Percentiles rank a stretch among this genome's conserved stretches.
Evolutionary conservation across 345 rosid species (phyloP).

Genomic region (Eutrema yunnanense): DNA sequence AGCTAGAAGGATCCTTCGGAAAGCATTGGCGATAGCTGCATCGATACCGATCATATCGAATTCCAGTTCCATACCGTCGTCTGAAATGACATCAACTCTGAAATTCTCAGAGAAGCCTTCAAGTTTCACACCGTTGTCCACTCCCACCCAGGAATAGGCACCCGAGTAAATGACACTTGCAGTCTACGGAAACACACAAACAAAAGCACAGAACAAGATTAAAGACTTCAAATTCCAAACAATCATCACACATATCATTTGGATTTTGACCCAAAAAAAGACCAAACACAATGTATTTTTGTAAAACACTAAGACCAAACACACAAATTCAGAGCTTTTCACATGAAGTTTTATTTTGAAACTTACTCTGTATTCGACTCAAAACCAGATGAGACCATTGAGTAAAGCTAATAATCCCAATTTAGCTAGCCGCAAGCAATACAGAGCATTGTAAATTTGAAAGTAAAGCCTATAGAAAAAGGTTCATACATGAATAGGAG

Average conservation of each 20-base stretch:
- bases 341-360: too few species aligned
- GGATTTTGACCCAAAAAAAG: background rate
- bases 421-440: background rate
- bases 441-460: background rate
- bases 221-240: background rate
- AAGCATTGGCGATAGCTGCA: conserved; percentile 82
- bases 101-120: conserved; percentile 51
- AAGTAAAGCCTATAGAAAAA: background rate
- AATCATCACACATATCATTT: background rate
- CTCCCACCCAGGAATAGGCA: conserved; percentile 69
- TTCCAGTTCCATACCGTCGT: conserved; percentile 66
- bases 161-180: conserved; percentile 57
- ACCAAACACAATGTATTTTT: too few species aligned
- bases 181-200: conserved; percentile 47
- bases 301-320: background rate
- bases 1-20: conserved; percentile 82
- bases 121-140: conserved; percentile 57
- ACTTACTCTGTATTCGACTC: too few species aligned
- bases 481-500: conserved; percentile 57
- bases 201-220: background rate
- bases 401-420: background rate
- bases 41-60: conserved; percentile 86
- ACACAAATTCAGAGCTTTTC: background rate
- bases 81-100: conserved; percentile 47
- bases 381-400: background rate